Base-by-base conservation (phyloP, 2,329 filamentous ascomycete species). In the Dothideomycetidae sp. region DNA sequence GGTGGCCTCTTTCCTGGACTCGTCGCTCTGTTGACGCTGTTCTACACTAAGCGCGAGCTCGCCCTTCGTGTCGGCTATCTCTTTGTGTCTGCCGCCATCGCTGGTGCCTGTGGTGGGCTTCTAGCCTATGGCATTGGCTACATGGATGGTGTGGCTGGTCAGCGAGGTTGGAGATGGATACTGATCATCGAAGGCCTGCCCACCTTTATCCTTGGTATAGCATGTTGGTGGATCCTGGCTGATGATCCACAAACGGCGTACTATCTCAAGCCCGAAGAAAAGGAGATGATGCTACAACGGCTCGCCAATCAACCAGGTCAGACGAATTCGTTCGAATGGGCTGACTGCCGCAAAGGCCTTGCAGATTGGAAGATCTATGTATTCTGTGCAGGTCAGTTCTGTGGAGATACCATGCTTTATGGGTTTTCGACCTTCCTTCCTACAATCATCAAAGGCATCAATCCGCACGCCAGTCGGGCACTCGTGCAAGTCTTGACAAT, bases 341-440 rank as follows among this genome's bases (percentile, higher is more conserved):
- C 58, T 5, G 81, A 86, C 49, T 77, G 82, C 50, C 60, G 66
- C 44, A 70, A 70, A 39, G 78, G 75, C 0, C 72, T 81, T 42
- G 68, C 63, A 44, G 81, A 88, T 55, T 84, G 78, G 78, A 84
- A 80, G 53, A 71, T 82, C 15, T 83, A 75, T 66, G 59, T 68
- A 1, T 84, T 84, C 52, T 76, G 68, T 44, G 54, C 73, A 26
- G 78, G 65, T 4, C 78, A 83, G 53, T 85, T 85, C 50, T 78
- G 79, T 3, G 40, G 70, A 11, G 78, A 84, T 49, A 81, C 76
- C 1, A 80, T 85, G 72, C 64, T 86, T 0, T 86, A 86, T 50
- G 78, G 80, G 3, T 85, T 75, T 55, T 78, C 74, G 34, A 84
- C 78, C 0, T 86, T 86, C 51, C 59, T 88, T 31, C 81, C 81